phyloP scores from a whole-genome alignment of 2,329 filamentous ascomycete species.

The Alternaria metachromatica region DNA sequence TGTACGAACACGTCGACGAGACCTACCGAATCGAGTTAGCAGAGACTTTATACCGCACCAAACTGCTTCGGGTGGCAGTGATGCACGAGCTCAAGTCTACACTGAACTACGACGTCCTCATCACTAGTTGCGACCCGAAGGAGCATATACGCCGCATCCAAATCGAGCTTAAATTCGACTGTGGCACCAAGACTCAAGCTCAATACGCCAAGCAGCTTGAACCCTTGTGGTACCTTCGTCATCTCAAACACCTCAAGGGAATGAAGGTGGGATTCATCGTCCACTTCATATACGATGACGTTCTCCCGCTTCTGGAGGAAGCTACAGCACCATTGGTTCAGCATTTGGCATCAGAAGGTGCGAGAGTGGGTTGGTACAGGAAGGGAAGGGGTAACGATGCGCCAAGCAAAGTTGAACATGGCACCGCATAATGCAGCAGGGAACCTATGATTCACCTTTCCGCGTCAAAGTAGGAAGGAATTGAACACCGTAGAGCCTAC shows the following conservation, averaged over 20 bases:
- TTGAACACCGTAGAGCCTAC: neutral
- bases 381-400: neutral
- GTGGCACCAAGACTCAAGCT: neutral
- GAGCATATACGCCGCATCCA: neutral
- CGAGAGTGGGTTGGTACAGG: neutral
- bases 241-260: neutral
- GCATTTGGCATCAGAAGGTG: neutral
- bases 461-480: neutral
- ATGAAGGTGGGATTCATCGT: neutral
- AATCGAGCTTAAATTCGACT: neutral
- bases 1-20: neutral
- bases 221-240: neutral
- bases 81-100: neutral
- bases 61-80: neutral
- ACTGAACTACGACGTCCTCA: neutral
- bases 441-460: neutral
- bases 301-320: neutral
- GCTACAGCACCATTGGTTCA: neutral
- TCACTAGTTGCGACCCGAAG: neutral
- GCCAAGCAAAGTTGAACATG: neutral
- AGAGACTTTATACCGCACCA: neutral
- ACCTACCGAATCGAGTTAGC: neutral
- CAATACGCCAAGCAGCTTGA: neutral
- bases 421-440: neutral
- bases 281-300: neutral